A percentile compares a stretch with the other conserved stretches of the same genome.
Conservation (phyloP, 768 basidiomycete genomes). For the Mycena chlorophos region DNA sequence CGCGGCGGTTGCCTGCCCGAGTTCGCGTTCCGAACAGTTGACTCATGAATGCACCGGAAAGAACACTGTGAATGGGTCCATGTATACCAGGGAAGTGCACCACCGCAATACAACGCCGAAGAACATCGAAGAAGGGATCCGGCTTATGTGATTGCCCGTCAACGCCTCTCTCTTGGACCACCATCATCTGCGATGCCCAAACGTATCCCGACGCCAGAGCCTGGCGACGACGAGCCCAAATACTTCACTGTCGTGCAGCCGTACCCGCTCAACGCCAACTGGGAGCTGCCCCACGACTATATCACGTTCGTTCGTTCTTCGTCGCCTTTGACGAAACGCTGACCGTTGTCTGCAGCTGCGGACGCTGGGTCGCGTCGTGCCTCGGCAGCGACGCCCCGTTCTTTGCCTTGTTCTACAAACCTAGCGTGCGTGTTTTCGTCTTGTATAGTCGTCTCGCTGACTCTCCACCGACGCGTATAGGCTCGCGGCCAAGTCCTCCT, state of each 20-base stretch:
- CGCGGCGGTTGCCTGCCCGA: no score
- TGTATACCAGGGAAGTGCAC: no score
- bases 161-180: no score
- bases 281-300: slow-evolving; percentile 41
- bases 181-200: slow-evolving; percentile 34
- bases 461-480: slow-evolving; percentile 22
- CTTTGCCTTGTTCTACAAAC: slow-evolving; percentile 48
- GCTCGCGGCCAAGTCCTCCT: slow-evolving; percentile 50
- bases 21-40: no score
- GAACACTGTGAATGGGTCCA: no score
- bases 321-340: no score
- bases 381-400: slow-evolving; percentile 38
- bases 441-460: not conserved
- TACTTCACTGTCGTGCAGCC: slow-evolving; percentile 50
- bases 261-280: slow-evolving; percentile 51
- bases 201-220: slow-evolving; percentile 29
- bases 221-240: slow-evolving; percentile 43
- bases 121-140: no score
- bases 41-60: no score
- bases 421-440: slow-evolving; percentile 37
- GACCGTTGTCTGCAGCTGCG: no score
- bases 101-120: no score
- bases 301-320: no score
- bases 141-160: no score
- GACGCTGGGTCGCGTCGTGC: slow-evolving; percentile 49